Percentiles rank a stretch among this genome's conserved stretches.
phyloP scores from a whole-genome alignment of 345 rosid species.

The Hibiscus syriacus region DNA sequence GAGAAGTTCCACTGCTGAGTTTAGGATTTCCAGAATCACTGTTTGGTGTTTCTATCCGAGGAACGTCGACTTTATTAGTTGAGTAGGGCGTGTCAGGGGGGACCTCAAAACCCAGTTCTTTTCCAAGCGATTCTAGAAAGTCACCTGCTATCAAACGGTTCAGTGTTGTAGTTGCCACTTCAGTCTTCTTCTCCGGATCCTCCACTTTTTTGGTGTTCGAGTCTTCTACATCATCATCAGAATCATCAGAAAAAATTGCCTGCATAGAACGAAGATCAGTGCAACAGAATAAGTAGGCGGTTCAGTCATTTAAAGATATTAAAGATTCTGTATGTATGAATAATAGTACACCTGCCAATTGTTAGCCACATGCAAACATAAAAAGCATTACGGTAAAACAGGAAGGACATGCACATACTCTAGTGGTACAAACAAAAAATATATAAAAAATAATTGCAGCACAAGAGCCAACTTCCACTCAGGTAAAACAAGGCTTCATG shows the following conservation, averaged over 20 bases:
- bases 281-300: neutral
- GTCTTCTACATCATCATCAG: constrained; percentile 37
- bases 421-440: neutral
- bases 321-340: neutral
- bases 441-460: neutral
- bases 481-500: neutral
- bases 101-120: constrained; percentile 92
- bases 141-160: constrained; percentile 92
- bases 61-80: constrained; percentile 17
- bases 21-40: constrained; percentile 14
- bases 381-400: neutral
- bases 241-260: constrained; percentile 11
- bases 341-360: neutral
- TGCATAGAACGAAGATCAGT: neutral
- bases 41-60: constrained; percentile 23
- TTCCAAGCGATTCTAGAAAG: constrained; percentile 84
- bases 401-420: neutral
- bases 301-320: neutral
- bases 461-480: neutral
- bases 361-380: neutral
- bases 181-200: constrained; percentile 56
- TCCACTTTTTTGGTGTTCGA: constrained; percentile 25
- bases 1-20: neutral
- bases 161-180: constrained; percentile 69
- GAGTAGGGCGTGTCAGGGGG: constrained; percentile 53